These are phyloP conservation scores for Oemleria cerasiformis DNA, from an alignment of 306 rosid genomes.

Conservation along the genomic window DNA sequence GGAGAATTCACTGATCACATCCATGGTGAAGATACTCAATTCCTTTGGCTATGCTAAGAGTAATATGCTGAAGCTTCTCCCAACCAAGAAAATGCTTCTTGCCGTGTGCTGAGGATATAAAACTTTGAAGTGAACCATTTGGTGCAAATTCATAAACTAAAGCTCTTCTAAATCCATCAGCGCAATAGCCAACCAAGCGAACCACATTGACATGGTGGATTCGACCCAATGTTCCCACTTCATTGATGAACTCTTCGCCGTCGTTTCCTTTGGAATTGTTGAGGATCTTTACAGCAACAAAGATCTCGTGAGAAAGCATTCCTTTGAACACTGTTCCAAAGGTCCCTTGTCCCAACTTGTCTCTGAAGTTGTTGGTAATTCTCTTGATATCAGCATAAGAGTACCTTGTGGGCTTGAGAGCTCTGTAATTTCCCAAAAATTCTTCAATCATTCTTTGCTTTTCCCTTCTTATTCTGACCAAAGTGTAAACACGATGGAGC, in stretches of 20 bases:
- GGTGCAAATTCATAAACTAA: constrained; percentile 1
- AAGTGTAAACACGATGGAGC: neutral
- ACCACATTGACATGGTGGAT: neutral
- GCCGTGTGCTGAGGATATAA: neutral
- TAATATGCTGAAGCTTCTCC: neutral
- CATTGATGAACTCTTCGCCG: neutral
- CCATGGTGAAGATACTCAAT: neutral
- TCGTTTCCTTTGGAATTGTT: neutral
- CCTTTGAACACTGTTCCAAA: constrained; percentile 5
- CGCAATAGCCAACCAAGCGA: neutral
- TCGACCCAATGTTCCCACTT: neutral
- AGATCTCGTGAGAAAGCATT: neutral
- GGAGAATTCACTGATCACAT: neutral
- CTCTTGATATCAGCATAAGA: neutral
- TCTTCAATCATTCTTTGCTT: neutral
- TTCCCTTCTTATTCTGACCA: neutral
- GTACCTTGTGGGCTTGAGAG: constrained; percentile 6
- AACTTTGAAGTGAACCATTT: neutral
- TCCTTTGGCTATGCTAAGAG: neutral
- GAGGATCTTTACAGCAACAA: constrained; percentile 4
- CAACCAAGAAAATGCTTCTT: neutral
- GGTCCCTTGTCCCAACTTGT: constrained; percentile 4
- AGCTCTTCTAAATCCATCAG: neutral
- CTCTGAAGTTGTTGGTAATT: neutral
- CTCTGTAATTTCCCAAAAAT: constrained; percentile 4